Base-by-base conservation (phyloP, 2,329 filamentous ascomycete species). In the Penicillium sp. region DNA sequence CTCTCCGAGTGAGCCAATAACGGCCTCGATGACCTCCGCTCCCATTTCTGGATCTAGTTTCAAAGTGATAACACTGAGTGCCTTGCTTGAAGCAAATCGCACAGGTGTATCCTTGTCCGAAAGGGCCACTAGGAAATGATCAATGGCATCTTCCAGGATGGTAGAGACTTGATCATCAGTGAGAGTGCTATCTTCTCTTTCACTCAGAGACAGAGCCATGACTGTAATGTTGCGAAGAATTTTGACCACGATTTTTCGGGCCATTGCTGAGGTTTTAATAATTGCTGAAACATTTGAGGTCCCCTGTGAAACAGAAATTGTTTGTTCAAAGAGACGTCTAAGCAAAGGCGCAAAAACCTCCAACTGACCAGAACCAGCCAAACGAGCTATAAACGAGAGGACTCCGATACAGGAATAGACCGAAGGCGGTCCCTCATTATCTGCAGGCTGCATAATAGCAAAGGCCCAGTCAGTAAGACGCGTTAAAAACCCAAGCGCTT, bases 31-130 rank as follows among this genome's bases (percentile, higher is more conserved):
- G 11, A 99, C 88, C 67, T 97, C 89, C 1, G 84, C 82, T 1
- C 90, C 91, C 88, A 97, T 92, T 22, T 88, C 88, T 0, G 84
- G 75, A 43, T 92, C 85, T 7, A 99, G 76, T 62, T 89, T 92
- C 49, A 95, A 78, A 0, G 92, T 88, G 61, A 97, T 86, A 51
- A 96, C 83, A 72, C 92, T 96, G 43, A 97, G 82, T 4, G 92
- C 89, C 75, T 99, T 99, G 72, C 92, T 96, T 20, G 93, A 90
- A 29, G 93, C 89, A 65, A 96, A 85, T 35, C 94, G 83, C 12
- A 99, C 92, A 0, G 92, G 91, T 0, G 92, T 97, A 67, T 97
- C 92, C 57, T 90, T 89, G 71, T 99, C 94, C 2, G 86, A 86
- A 1, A 97, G 78, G 12, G 83, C 82, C 56, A 90, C 87, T 2